A percentile compares a stretch with the other conserved stretches of the same genome.
Evolutionary conservation across 2,329 filamentous ascomycete species (phyloP).

Genomic region (Emergomyces orientalis): DNA sequence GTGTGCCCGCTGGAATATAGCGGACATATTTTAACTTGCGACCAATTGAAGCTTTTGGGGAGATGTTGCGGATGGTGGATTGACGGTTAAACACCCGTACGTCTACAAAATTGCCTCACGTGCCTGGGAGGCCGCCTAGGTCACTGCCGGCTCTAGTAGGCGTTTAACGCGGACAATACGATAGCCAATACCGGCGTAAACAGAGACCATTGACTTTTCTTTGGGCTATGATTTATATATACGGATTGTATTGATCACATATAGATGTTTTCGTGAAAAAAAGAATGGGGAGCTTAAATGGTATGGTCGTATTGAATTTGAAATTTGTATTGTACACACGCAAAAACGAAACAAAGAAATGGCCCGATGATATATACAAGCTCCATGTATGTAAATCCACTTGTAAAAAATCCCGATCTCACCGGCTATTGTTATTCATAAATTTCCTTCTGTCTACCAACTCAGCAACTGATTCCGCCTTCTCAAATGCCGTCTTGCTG

Average conservation of each 20-base stretch:
- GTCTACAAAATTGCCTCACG: background rate
- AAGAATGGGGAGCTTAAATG: background rate
- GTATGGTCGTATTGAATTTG: background rate
- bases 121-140: no score
- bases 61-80: background rate
- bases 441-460: conserved; percentile 32
- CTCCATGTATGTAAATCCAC: conserved; percentile 13
- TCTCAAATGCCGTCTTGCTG: conserved; percentile 25
- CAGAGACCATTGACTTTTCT: background rate
- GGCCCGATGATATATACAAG: conserved; percentile 4
- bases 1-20: background rate
- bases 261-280: background rate
- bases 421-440: conserved; percentile 28
- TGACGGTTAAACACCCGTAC: background rate
- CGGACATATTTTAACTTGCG: background rate
- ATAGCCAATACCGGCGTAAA: background rate
- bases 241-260: background rate
- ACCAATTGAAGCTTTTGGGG: background rate
- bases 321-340: conserved; percentile 3
- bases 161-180: background rate
- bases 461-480: conserved; percentile 25
- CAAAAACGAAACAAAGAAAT: background rate
- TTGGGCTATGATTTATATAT: background rate
- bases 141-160: no score
- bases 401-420: conserved; percentile 23